phyloP scores from a whole-genome alignment of 495 filamentous ascomycete genomes.

The Schizothecium vesticola region DNA sequence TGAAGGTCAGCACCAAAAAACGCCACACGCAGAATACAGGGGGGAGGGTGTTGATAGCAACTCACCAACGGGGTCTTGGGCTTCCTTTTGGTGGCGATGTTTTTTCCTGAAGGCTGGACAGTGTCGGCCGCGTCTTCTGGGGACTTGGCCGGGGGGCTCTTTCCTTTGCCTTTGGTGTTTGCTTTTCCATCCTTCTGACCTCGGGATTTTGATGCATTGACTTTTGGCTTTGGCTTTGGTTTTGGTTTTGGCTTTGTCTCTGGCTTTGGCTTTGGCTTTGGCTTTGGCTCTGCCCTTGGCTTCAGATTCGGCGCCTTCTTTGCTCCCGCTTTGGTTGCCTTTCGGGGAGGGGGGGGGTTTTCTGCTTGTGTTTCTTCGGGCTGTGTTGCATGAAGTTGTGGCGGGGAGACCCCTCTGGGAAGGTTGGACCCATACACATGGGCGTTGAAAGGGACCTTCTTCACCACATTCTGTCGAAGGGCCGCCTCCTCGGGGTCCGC shows the following conservation, averaged over 20 bases:
- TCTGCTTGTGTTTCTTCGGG: background rate
- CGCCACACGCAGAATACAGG: background rate
- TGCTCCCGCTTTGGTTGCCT: background rate
- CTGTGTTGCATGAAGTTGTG: background rate
- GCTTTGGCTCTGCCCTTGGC: background rate
- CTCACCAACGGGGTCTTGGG: background rate
- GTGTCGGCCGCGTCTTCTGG: background rate
- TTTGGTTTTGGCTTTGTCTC: background rate
- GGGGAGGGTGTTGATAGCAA: background rate
- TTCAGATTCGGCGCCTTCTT: background rate
- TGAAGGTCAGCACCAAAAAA: background rate
- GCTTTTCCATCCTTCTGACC: background rate
- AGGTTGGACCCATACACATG: background rate
- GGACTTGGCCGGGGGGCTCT: background rate
- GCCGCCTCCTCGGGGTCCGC: background rate
- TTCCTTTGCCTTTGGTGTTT: background rate
- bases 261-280: background rate
- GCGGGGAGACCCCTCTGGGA: background rate
- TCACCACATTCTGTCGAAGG: background rate
- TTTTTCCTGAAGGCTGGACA: background rate
- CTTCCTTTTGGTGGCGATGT: background rate
- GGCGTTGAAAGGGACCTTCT: background rate
- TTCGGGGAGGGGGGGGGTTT: background rate
- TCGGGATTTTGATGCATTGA: background rate
- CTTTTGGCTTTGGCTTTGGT: background rate